Evolutionary conservation across 2,329 filamentous ascomycete species (phyloP).

Genomic region (Didymella sp.): DNA sequence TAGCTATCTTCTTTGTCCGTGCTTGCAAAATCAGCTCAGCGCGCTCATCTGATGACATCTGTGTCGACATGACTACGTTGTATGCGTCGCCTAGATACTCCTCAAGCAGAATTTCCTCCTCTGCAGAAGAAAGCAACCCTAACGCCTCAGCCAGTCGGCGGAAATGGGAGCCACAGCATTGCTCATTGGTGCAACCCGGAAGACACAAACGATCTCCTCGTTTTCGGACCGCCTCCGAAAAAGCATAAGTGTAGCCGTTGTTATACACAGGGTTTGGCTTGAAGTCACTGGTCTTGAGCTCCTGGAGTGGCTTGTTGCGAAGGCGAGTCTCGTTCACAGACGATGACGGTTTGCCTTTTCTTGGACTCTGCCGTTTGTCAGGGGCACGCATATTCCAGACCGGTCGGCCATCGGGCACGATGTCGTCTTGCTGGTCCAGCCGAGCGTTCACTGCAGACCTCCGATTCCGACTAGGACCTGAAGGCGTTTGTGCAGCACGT

Average conservation of each 20-base stretch:
- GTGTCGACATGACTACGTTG: slow-evolving; percentile 45
- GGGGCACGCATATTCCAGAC: slow-evolving; percentile 33
- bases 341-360: slow-evolving; percentile 11
- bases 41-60: slow-evolving; percentile 67
- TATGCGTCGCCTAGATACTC: slow-evolving; percentile 61
- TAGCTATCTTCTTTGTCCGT: slow-evolving; percentile 73
- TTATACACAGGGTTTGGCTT: slow-evolving; percentile 79
- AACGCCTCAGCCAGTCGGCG: slow-evolving; percentile 64
- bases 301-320: slow-evolving; percentile 64
- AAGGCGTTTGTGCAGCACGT: slow-evolving; percentile 15
- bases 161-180: slow-evolving; percentile 79
- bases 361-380: slow-evolving; percentile 19
- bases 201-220: slow-evolving; percentile 73
- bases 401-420: slow-evolving; percentile 27
- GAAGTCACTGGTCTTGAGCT: slow-evolving; percentile 75
- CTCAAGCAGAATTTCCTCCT: slow-evolving; percentile 55
- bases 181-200: slow-evolving; percentile 74
- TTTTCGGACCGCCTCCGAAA: slow-evolving; percentile 74
- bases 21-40: slow-evolving; percentile 76
- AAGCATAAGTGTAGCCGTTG: slow-evolving; percentile 75
- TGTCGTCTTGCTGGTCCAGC: slow-evolving; percentile 13
- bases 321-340: slow-evolving; percentile 25
- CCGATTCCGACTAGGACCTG: slow-evolving; percentile 2
- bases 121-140: slow-evolving; percentile 37
- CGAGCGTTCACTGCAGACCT: slow-evolving; percentile 8